These are phyloP conservation scores for Boletus mariae DNA, from an alignment of 1,284 basidiomycete species.

Conservation along the genomic window DNA sequence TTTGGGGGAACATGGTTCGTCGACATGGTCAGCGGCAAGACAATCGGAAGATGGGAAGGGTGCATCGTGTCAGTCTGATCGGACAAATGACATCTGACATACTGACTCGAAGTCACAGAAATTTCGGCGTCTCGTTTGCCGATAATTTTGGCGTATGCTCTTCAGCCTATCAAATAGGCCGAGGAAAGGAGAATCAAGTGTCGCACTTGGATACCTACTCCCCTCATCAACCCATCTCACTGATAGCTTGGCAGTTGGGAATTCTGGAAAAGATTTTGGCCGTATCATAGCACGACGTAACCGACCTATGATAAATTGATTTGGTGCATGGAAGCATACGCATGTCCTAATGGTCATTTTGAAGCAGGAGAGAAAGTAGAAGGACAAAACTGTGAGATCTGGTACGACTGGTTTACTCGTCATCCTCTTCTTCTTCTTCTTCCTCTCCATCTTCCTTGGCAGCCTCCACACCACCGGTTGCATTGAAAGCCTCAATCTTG, in stretches of 20 bases:
- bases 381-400: slow-evolving; percentile 1
- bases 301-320: slow-evolving; percentile 5
- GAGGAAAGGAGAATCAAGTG: slow-evolving; percentile 34
- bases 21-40: slow-evolving; percentile 57
- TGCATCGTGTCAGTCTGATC: slow-evolving; percentile 58
- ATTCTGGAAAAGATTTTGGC: slow-evolving; percentile 39
- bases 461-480: slow-evolving; percentile 46
- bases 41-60: slow-evolving; percentile 78
- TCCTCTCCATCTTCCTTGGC: slow-evolving; percentile 45
- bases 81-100: slow-evolving; percentile 3
- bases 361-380: slow-evolving; percentile 1
- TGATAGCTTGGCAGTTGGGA: slow-evolving; percentile 50
- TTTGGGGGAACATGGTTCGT: slow-evolving; percentile 74
- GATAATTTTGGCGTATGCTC: slow-evolving; percentile 51
- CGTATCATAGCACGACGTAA: slow-evolving; percentile 19
- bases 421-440: slow-evolving; percentile 54
- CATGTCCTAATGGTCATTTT: slow-evolving; percentile 14
- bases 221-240: slow-evolving; percentile 27
- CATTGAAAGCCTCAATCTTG: slow-evolving; percentile 85
- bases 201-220: slow-evolving; percentile 40
- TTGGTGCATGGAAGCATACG: slow-evolving; percentile 19
- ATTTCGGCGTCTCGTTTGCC: slow-evolving; percentile 56
- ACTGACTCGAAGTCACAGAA: slow-evolving; percentile 39
- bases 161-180: slow-evolving; percentile 50
- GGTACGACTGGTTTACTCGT: slow-evolving; percentile 43